Evolutionary conservation across 1,284 basidiomycete genomes (phyloP), one percentile per base, ranked within the genome.

Genomic region (Naganishia albida): DNA sequence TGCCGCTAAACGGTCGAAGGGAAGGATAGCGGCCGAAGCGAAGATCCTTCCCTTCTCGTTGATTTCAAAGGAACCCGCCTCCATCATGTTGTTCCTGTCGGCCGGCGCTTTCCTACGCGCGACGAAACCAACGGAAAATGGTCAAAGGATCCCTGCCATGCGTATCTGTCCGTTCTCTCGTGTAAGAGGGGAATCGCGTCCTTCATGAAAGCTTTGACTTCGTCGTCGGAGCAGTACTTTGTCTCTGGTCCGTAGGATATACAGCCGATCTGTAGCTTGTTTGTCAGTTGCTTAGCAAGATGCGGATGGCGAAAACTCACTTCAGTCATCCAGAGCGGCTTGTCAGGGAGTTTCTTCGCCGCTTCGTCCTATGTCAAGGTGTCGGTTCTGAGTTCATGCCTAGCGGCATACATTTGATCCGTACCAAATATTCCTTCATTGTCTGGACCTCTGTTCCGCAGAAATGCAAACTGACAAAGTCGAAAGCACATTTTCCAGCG

Each of bases 1-100:
- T 15, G n/a, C 16, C 42, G 18, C 40, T 8, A 54, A 42, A 20
- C 23, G 12, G 52, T 42, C 15, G 52, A 40, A 1, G 38, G 38
- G 25, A 40, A 54, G 3, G n/a, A n/a, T n/a, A n/a, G n/a, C n/a
- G n/a, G n/a, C n/a, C n/a, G n/a, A 40, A 1, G 38, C 52, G 25
- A 40, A 54, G 3, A 42, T 42, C 12, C 13, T 54, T 2, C 52
- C 52, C 16, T 54, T 54, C 25, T 54, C 39, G 52, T 54, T 54
- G 39, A 54, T 42, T 25, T 54, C 40, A 7, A 23, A 23, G 8
- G 38, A 38, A 3, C 28, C 50, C 25, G 50, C 16, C 20, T 54
- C 39, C 52, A 54, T 54, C 52, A 54, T 54, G 38, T 54, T 54
- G 52, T 54, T 54, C 52, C 16, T 54, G 38, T 54, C 40, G n/a